A percentile compares a stretch with the other conserved stretches of the same genome.
phyloP scores from a whole-genome alignment of 2,329 filamentous ascomycete species.

The Bipolaris gigantea region DNA sequence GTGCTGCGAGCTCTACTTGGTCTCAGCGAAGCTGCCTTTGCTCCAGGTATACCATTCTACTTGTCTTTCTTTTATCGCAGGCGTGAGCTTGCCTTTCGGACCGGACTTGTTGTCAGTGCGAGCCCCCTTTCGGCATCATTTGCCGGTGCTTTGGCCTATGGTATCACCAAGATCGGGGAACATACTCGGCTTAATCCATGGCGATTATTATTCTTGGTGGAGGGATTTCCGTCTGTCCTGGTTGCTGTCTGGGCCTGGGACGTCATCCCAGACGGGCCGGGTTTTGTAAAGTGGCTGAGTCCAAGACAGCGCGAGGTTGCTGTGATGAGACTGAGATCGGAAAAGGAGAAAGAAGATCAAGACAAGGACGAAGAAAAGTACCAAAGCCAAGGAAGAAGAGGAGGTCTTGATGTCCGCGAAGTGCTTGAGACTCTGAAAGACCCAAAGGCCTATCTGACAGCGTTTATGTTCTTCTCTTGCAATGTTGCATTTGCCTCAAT shows the following conservation, averaged over 20 bases:
- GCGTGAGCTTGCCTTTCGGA: conserved; percentile 79
- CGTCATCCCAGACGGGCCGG: conserved; percentile 74
- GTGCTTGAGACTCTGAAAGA: conserved; percentile 63
- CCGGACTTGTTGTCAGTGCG: conserved; percentile 82
- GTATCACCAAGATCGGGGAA: conserved; percentile 70
- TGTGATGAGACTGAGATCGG: conserved; percentile 64
- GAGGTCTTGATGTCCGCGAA: conserved; percentile 58
- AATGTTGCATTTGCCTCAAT: conserved; percentile 88
- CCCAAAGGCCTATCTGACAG: conserved; percentile 73
- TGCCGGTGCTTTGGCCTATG: conserved; percentile 77
- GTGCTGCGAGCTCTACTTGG: conserved; percentile 63
- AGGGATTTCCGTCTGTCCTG: conserved; percentile 81
- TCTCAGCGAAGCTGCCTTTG: conserved; percentile 63
- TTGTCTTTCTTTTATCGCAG: conserved; percentile 65
- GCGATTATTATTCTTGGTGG: conserved; percentile 81
- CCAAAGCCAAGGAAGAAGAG: conserved; percentile 15
- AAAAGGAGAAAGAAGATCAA: conserved; percentile 45
- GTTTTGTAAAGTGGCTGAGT: conserved; percentile 48
- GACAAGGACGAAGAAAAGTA: conserved; percentile 28
- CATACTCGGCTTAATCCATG: conserved; percentile 73
- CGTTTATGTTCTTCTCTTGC: conserved; percentile 81
- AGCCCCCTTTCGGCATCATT: conserved; percentile 65
- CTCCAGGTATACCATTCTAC: conserved; percentile 65
- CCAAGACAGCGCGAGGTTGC: conserved; percentile 64
- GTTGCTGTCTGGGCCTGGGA: conserved; percentile 74